phyloP scores from a whole-genome alignment of 331 rosid species.

The Pyrus hybrid region DNA sequence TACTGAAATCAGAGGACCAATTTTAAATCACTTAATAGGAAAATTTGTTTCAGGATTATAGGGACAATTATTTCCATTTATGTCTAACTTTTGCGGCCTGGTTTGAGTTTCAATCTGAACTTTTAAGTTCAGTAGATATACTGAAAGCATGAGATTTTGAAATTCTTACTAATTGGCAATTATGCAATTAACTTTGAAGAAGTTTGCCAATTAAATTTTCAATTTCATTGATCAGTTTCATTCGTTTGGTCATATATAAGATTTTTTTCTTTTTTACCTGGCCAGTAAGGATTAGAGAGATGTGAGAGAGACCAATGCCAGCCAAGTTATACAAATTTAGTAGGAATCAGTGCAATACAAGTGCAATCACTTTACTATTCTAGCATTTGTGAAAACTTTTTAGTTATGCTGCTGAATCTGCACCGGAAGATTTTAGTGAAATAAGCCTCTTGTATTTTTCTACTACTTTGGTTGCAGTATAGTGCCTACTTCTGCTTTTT shows the following conservation, averaged over 20 bases:
- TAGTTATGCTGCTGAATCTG: neutral
- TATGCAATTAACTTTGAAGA: neutral
- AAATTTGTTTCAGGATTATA: neutral
- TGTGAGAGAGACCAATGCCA: no score
- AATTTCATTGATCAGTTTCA: neutral
- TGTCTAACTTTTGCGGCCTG: neutral
- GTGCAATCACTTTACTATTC: neutral
- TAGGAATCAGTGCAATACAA: neutral
- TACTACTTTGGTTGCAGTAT: neutral
- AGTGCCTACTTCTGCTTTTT: neutral
- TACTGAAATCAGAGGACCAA: neutral
- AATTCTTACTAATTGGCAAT: neutral
- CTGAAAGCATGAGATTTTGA: neutral
- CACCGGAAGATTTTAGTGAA: neutral
- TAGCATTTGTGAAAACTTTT: neutral
- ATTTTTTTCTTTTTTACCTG: no score
- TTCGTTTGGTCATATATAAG: neutral
- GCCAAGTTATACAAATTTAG: neutral
- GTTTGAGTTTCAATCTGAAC: neutral
- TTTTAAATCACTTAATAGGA: neutral
- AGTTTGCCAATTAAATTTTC: neutral
- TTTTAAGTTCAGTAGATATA: neutral
- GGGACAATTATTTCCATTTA: neutral
- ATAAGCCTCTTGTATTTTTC: neutral
- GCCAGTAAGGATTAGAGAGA: no score